These are phyloP conservation scores for Penicillium psychrosexuale DNA, from an alignment of 2,329 filamentous ascomycete species.

Conservation along the genomic window DNA sequence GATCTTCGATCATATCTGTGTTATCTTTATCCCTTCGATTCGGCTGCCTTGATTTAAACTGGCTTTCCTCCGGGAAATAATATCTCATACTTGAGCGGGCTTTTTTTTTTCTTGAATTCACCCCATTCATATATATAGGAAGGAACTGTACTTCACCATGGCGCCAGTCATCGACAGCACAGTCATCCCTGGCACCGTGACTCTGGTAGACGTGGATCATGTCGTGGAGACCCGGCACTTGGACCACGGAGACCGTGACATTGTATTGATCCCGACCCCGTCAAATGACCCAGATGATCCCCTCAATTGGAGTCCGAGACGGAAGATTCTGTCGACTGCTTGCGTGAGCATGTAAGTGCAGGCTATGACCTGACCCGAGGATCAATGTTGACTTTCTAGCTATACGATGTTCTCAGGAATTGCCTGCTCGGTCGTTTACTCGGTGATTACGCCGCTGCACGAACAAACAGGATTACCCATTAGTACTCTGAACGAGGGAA, in stretches of 20 bases:
- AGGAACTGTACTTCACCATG: slow-evolving; percentile 18
- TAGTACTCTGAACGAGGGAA: slow-evolving; percentile 38
- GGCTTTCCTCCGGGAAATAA: not conserved
- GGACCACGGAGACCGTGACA: slow-evolving; percentile 32
- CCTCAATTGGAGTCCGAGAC: slow-evolving; percentile 45
- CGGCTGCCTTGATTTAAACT: no score
- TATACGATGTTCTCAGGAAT: slow-evolving; percentile 42
- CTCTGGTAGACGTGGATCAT: slow-evolving; percentile 43
- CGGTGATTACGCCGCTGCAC: slow-evolving; percentile 38
- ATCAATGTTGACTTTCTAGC: slow-evolving; percentile 18
- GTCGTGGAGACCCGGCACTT: slow-evolving; percentile 33
- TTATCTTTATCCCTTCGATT: not conserved
- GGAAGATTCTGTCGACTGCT: slow-evolving; percentile 44
- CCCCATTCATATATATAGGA: not conserved
- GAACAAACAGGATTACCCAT: slow-evolving; percentile 37
- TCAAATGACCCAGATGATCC: slow-evolving; percentile 49
- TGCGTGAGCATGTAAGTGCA: slow-evolving; percentile 41
- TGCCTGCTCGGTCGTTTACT: slow-evolving; percentile 39
- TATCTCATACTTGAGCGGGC: not conserved
- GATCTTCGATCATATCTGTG: not conserved
- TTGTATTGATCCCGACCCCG: slow-evolving; percentile 44
- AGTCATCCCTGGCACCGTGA: slow-evolving; percentile 44
- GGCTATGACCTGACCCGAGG: not conserved
- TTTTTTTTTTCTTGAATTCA: not conserved
- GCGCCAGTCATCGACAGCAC: slow-evolving; percentile 26